Base-by-base conservation (phyloP, 176 grass and related monocot genomes). In the Pontederia paniculata region DNA sequence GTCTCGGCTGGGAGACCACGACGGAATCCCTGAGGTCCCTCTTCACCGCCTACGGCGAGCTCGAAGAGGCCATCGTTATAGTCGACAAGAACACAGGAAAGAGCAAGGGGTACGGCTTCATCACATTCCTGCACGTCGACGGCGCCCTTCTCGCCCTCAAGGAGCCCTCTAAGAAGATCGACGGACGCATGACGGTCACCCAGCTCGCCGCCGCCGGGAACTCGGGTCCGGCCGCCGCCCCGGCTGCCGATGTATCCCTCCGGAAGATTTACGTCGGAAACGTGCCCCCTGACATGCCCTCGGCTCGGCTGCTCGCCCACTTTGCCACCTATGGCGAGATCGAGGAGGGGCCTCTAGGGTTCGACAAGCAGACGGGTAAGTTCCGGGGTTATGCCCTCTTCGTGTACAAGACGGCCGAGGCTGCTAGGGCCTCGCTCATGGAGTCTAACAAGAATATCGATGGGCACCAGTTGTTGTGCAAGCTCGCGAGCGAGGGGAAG, bases 181-280 rank as follows among this genome's bases (percentile, higher is more conserved):
- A 98, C 42, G 93, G 80, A 16, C 82, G 86, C 31, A 84, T 98
- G 66, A 82, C 93, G 8, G 93, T 98, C 12, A 89, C 86, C 14
- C 93, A 98, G 55, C 93, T 98, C 23, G 93, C 93, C 0, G 76
- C 86, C 4, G 83, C 93, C 9, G 93, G 93, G 15, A 61, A 70
- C 12, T 70, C 86, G 0, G 91, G 86, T 7, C 18, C 7, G 0
- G 75, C 71, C 21, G 80, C 78, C 1, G 70, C 73, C 0, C 63
- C 77, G 5, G 21, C 55, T 0, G 62, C 71, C 11, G 94, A 98
- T 37, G 76, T 98, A 19, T 76, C 87, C 12, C 83, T 82, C 15
- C 86, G 94, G 37, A 98, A 98, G 80, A 98, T 98, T 55, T 98
- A 86, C 53, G 94, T 93, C 1, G 94, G 86, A 23, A 98, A 98